Conservation (phyloP, 176 grass and related monocot genomes). For the Oryza longistaminata region DNA sequence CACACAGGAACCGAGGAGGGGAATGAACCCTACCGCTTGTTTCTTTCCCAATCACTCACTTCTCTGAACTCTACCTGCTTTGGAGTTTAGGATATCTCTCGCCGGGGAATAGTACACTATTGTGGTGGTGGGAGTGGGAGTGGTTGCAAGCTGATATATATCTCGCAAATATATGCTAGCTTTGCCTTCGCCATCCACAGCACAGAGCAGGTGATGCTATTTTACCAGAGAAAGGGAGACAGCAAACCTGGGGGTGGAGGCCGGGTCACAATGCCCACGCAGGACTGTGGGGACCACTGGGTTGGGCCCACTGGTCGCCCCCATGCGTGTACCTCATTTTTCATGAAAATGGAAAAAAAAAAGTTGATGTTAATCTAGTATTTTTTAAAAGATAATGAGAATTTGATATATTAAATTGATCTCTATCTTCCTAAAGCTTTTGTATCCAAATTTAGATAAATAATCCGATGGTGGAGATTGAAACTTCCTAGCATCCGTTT, state of each 20-base stretch:
- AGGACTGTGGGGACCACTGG: background rate
- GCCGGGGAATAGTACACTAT: background rate
- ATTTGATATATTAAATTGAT: no score
- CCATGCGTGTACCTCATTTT: no score
- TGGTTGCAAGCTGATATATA: constrained; percentile 33
- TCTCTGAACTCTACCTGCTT: background rate
- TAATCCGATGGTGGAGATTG: no score
- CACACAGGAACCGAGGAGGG: background rate
- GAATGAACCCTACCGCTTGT: constrained; percentile 51
- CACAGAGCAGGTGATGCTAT: background rate
- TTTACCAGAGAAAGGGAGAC: background rate
- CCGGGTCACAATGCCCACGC: background rate
- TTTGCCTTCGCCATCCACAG: background rate
- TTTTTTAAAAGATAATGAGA: no score
- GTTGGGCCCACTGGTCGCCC: background rate
- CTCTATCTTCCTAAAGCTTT: no score
- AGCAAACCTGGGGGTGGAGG: background rate
- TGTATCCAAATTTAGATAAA: no score
- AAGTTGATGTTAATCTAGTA: no score
- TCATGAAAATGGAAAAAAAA: no score
- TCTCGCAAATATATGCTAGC: constrained; percentile 38
- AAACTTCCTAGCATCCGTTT: no score
- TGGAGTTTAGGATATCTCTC: constrained; percentile 38
- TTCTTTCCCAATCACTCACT: constrained; percentile 30
- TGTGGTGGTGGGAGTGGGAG: constrained; percentile 1